Evolutionary conservation across 176 grass and related monocot genomes (phyloP).

Genomic region (Cymbopogon citratus): DNA sequence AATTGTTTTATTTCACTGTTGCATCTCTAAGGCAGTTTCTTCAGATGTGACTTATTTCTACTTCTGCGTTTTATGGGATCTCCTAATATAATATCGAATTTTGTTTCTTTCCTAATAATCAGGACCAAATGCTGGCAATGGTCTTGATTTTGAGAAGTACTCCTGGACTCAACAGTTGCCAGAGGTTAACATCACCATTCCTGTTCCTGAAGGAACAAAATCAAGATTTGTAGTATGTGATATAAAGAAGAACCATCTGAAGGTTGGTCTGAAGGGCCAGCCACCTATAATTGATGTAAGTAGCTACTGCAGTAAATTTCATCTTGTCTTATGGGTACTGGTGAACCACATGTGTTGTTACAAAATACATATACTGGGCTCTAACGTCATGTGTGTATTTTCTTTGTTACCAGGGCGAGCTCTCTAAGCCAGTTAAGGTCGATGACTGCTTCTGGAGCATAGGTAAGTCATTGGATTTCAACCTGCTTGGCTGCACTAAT

Average conservation of each 20-base stretch:
- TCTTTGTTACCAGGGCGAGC: constrained; percentile 59
- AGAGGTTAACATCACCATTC: constrained; percentile 68
- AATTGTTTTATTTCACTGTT: not conserved
- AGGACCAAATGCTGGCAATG: constrained; percentile 90
- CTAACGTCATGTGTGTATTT: not conserved
- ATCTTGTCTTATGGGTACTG: not conserved
- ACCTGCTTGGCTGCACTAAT: not conserved
- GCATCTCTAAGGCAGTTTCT: not conserved
- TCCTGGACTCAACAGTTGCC: constrained; percentile 89
- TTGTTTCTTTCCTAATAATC: not conserved
- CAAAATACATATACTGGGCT: not conserved
- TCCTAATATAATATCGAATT: not conserved
- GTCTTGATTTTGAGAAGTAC: constrained; percentile 95
- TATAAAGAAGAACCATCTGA: constrained; percentile 84
- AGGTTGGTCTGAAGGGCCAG: constrained; percentile 87
- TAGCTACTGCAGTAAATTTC: not conserved
- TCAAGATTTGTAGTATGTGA: constrained; percentile 81
- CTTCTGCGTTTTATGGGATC: not conserved
- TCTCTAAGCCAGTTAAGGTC: constrained; percentile 64
- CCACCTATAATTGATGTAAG: constrained; percentile 87
- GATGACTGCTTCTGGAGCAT: constrained; percentile 99
- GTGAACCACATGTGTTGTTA: not conserved
- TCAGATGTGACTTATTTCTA: not conserved
- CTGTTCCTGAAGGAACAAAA: constrained; percentile 86
- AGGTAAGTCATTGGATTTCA: constrained; percentile 33